Percentiles rank a stretch among this genome's conserved stretches.
Conservation (phyloP, 1,284 basidiomycete species). For the Marasmius sp. region DNA sequence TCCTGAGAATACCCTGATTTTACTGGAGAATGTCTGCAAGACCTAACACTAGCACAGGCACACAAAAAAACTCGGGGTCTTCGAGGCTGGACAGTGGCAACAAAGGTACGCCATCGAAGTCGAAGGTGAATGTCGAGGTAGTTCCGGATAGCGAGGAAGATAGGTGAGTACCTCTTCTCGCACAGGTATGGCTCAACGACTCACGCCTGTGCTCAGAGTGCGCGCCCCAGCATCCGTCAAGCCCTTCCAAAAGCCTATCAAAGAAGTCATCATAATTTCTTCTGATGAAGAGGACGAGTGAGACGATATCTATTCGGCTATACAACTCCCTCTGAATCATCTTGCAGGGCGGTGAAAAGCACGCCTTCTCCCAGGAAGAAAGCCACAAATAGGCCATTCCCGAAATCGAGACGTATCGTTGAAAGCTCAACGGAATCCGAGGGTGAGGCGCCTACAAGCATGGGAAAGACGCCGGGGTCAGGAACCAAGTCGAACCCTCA, state of each 20-base stretch:
- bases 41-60: too few relatives aligned
- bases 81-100: too few relatives aligned
- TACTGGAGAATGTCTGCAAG: too few relatives aligned
- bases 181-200: not conserved
- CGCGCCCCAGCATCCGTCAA: not conserved
- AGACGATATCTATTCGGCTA: not conserved
- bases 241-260: not conserved
- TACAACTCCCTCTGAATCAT: not conserved
- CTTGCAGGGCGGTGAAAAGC: not conserved
- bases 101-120: too few relatives aligned
- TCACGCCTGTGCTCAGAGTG: not conserved
- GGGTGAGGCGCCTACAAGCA: not conserved
- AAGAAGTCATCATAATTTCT: constrained; percentile 5
- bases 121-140: not conserved
- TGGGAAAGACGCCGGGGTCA: not conserved
- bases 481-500: not conserved
- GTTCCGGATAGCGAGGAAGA: constrained; percentile 1
- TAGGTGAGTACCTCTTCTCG: not conserved
- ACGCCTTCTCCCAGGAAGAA: not conserved
- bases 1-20: too few relatives aligned
- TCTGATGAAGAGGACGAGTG: constrained; percentile 27
- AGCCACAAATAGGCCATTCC: not conserved
- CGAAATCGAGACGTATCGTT: not conserved
- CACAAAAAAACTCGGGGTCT: too few relatives aligned
- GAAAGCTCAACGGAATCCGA: constrained; percentile 1